phyloP scores from a whole-genome alignment of 1,284 basidiomycete genomes.

The Leccinum angustisporum region DNA sequence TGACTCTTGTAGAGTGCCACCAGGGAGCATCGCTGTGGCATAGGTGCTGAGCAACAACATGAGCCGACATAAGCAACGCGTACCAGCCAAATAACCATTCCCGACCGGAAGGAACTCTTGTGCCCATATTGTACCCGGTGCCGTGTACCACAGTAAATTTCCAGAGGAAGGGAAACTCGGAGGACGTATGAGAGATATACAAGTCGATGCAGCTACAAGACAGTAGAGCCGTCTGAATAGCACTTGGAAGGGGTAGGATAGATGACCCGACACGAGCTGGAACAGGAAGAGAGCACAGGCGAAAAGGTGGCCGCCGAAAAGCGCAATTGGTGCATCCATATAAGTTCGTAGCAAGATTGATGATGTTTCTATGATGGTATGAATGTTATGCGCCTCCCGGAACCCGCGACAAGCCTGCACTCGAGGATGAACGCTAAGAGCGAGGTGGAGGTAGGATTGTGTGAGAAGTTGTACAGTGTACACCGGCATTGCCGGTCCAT shows the following conservation, averaged over 20 bases:
- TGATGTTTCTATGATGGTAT: background rate
- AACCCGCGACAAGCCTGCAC: background rate
- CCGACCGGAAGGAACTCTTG: conserved; percentile 65
- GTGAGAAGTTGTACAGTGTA: too few species aligned
- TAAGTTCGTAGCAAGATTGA: background rate
- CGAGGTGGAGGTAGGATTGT: background rate
- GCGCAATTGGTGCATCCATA: conserved; percentile 26
- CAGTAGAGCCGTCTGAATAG: conserved; percentile 24
- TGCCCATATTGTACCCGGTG: conserved; percentile 54
- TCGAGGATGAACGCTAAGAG: background rate
- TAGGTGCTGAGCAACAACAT: background rate
- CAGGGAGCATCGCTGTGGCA: conserved; percentile 59
- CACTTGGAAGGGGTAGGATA: conserved; percentile 22
- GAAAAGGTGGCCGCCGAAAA: conserved; percentile 23
- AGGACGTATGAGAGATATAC: conserved; percentile 33
- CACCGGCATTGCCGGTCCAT: too few species aligned
- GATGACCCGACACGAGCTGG: conserved; percentile 14
- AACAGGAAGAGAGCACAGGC: conserved; percentile 12
- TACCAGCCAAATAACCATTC: conserved; percentile 72
- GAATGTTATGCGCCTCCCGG: background rate
- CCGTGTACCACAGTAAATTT: conserved; percentile 69
- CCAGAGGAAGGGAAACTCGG: conserved; percentile 64
- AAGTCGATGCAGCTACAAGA: conserved; percentile 24
- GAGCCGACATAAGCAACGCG: background rate
- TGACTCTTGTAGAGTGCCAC: conserved; percentile 57